phyloP scores from a whole-genome alignment of 768 basidiomycete genomes.

The Hericium erinaceus region DNA sequence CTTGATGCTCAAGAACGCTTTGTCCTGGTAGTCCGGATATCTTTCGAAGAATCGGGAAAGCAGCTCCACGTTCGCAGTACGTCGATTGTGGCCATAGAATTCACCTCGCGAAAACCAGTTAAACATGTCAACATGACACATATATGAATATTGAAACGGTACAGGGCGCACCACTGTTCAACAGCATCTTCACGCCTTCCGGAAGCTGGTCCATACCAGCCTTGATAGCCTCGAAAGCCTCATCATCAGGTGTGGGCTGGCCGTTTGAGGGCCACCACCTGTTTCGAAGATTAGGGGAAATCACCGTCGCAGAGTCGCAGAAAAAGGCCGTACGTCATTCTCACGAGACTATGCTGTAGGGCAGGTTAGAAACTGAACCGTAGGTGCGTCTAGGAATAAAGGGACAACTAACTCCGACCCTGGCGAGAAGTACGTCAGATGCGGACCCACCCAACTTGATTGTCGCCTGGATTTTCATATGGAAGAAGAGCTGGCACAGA shows the following conservation, averaged over 20 bases:
- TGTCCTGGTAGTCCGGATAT: conserved; percentile 34
- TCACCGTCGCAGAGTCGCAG: not conserved
- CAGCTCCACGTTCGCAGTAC: conserved; percentile 37
- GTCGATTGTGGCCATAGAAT: conserved; percentile 43
- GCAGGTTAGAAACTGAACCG: too few relatives aligned
- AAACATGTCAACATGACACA: too few relatives aligned
- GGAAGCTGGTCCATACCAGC: conserved; percentile 35
- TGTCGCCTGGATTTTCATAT: not conserved
- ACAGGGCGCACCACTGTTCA: conserved; percentile 36
- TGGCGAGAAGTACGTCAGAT: conserved; percentile 26
- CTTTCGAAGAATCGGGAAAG: conserved; percentile 41
- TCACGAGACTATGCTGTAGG: conserved; percentile 41
- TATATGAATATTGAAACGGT: too few relatives aligned
- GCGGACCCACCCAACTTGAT: conserved; percentile 3
- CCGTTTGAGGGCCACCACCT: conserved; percentile 10
- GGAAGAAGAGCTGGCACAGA: not conserved
- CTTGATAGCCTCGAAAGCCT: conserved; percentile 54
- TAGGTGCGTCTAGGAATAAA: not conserved
- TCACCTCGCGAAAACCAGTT: conserved; percentile 25
- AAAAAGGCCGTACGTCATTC: conserved; percentile 36
- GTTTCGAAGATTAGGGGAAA: conserved; percentile 29
- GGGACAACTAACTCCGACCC: conserved; percentile 26
- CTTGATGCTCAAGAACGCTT: conserved; percentile 41
- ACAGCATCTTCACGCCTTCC: conserved; percentile 34
- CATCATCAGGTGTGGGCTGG: conserved; percentile 37